phyloP scores from a whole-genome alignment of 1,139 yeast genomes.

The Taphrina sp. region DNA sequence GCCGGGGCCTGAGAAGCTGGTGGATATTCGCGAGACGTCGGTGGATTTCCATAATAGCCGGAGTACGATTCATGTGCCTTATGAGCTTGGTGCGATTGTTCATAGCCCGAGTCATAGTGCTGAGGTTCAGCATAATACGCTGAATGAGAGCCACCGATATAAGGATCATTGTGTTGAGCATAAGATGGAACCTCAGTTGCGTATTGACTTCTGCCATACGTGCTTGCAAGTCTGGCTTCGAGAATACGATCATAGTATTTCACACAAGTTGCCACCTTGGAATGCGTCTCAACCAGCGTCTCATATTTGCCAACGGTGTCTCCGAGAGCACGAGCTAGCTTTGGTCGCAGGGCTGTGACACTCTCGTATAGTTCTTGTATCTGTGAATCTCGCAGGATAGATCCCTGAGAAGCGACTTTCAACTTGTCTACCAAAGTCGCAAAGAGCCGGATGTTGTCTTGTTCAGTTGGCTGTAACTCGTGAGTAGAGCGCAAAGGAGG shows the following conservation, averaged over 20 bases:
- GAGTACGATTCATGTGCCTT: no score
- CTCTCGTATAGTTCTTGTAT: constrained; percentile 64
- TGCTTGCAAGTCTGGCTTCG: constrained; percentile 61
- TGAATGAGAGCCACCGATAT: background rate
- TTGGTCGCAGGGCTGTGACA: constrained; percentile 69
- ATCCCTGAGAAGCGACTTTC: constrained; percentile 53
- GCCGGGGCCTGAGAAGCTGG: no score
- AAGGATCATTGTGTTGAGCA: background rate
- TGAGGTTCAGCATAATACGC: no score
- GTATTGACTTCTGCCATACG: constrained; percentile 45
- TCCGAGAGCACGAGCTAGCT: constrained; percentile 63
- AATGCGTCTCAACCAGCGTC: constrained; percentile 67
- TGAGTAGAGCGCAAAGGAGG: background rate
- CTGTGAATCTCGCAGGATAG: constrained; percentile 59
- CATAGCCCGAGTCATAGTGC: no score
- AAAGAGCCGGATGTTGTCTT: constrained; percentile 66
- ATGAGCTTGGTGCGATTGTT: no score
- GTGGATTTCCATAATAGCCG: no score
- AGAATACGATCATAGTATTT: constrained; percentile 74
- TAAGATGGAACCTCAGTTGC: background rate
- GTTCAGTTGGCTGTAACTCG: constrained; percentile 59
- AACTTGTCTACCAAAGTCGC: constrained; percentile 61
- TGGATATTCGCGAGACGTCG: no score
- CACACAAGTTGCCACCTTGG: constrained; percentile 75
- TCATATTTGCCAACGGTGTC: constrained; percentile 65